Conservation (phyloP, 2,329 filamentous ascomycete species). For the Calonectria multiphialidica region DNA sequence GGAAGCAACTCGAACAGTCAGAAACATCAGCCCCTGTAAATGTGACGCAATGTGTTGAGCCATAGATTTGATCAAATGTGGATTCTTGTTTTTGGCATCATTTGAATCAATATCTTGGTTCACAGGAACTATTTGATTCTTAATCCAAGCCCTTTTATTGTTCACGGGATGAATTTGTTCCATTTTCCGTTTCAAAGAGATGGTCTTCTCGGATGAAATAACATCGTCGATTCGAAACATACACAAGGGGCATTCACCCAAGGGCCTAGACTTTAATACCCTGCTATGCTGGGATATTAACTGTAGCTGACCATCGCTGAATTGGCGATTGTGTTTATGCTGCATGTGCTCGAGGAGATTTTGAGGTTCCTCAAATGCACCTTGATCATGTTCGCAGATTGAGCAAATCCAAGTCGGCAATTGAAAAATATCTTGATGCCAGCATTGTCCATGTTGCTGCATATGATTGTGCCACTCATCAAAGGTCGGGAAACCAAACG, state of each 20-base stretch:
- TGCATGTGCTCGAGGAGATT: neutral
- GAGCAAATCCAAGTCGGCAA: neutral
- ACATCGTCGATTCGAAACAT: neutral
- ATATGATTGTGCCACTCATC: neutral
- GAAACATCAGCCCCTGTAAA: neutral
- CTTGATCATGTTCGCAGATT: neutral
- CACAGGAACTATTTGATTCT: neutral
- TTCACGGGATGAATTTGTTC: neutral
- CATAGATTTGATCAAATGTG: neutral
- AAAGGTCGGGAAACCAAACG: neutral
- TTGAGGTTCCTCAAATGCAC: neutral
- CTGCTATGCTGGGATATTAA: neutral
- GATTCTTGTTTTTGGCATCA: neutral
- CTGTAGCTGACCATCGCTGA: neutral
- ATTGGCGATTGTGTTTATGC: neutral
- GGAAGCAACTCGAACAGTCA: neutral
- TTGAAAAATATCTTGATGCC: neutral
- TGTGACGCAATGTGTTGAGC: neutral
- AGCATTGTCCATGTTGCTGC: neutral
- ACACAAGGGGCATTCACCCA: neutral
- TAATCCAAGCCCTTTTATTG: neutral
- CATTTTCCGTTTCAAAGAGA: neutral
- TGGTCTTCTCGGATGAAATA: neutral
- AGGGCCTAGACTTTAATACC: neutral
- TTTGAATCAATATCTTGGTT: neutral